phyloP scores from a whole-genome alignment of 345 rosid species.

The Noccaea caerulescens region DNA sequence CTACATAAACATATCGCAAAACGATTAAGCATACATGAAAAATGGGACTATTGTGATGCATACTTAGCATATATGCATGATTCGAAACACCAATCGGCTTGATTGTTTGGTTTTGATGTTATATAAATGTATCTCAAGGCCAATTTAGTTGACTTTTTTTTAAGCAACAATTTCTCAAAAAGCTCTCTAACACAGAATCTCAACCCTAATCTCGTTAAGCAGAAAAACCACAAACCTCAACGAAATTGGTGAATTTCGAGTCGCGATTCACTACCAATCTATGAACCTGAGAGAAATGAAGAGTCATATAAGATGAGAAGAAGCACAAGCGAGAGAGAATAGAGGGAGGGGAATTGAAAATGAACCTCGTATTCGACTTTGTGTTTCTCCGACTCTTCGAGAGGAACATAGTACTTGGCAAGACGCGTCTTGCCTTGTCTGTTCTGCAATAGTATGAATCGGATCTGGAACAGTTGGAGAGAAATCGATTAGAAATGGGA shows the following conservation, averaged over 20 bases:
- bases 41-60: too few species aligned
- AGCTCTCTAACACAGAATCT: background rate
- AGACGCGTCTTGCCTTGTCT: slow-evolving; percentile 99
- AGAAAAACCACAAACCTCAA: slow-evolving; percentile 64
- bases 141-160: background rate
- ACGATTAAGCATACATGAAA: too few species aligned
- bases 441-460: slow-evolving; percentile 92
- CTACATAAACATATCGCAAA: background rate
- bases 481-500: slow-evolving; percentile 17
- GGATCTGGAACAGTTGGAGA: slow-evolving; percentile 60
- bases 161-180: background rate
- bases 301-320: background rate
- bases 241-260: slow-evolving; percentile 91
- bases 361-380: slow-evolving; percentile 93
- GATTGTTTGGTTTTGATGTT: background rate
- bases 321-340: background rate
- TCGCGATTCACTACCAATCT: slow-evolving; percentile 91
- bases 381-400: slow-evolving; percentile 97
- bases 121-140: background rate
- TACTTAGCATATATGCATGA: background rate
- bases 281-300: slow-evolving; percentile 63
- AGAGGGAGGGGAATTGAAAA: background rate
- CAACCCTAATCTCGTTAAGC: background rate
- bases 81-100: background rate
- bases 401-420: slow-evolving; percentile 95